phyloP scores from a whole-genome alignment of 441 rosid species.

The Euphorbia celastroides region DNA sequence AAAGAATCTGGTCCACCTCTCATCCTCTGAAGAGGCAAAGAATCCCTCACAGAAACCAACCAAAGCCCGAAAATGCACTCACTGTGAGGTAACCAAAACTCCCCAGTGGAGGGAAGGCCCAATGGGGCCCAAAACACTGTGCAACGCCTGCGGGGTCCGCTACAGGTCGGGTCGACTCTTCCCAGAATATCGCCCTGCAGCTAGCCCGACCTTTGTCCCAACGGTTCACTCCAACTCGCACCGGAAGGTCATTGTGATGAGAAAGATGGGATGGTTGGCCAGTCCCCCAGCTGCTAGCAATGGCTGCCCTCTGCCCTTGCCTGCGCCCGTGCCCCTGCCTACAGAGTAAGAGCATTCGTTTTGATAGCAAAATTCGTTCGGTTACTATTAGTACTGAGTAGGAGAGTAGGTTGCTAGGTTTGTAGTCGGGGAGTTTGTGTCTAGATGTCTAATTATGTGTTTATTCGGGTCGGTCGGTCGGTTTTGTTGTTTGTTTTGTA shows the following conservation, averaged over 20 bases:
- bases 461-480: constrained; percentile 11
- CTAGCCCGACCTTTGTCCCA: constrained; percentile 78
- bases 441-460: constrained; percentile 10
- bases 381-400: constrained; percentile 15
- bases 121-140: constrained; percentile 85
- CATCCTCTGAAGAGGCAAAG: constrained; percentile 25
- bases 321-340: too few relatives aligned
- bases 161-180: constrained; percentile 80
- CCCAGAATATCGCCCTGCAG: constrained; percentile 92
- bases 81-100: constrained; percentile 77
- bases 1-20: constrained; percentile 28
- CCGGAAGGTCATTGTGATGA: constrained; percentile 83
- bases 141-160: constrained; percentile 95
- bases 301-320: too few relatives aligned
- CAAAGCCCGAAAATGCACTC: constrained; percentile 54
- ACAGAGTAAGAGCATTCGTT: constrained; percentile 16
- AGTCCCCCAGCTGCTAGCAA: too few relatives aligned
- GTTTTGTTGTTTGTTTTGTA: constrained; percentile 34
- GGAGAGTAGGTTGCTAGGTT: constrained; percentile 23
- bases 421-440: constrained; percentile 28
- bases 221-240: constrained; percentile 87
- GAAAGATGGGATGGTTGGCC: constrained; percentile 36
- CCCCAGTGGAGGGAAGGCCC: constrained; percentile 99
- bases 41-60: constrained; percentile 21
- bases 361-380: constrained; percentile 31